Percentiles rank a stretch among this genome's conserved stretches.
phyloP scores from a whole-genome alignment of 2,329 filamentous ascomycete species.

The Sclerotinia minor region DNA sequence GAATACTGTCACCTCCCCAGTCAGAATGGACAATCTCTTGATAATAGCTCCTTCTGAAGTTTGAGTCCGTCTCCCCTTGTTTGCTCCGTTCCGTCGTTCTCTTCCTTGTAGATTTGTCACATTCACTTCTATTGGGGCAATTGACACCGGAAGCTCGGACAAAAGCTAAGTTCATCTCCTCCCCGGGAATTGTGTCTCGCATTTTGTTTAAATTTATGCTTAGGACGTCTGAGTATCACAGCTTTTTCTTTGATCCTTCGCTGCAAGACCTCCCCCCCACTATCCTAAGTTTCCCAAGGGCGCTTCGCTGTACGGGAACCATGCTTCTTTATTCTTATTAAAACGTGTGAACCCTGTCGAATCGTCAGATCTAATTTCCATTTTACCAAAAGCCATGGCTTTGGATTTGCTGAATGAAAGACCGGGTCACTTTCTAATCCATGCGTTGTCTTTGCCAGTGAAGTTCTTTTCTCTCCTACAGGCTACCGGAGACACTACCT shows the following conservation, averaged over 20 bases:
- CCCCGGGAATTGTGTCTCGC: constrained; percentile 14
- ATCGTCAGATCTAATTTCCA: constrained; percentile 33
- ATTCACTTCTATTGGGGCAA: constrained; percentile 18
- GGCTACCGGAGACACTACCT: constrained; percentile 13
- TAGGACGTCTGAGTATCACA: constrained; percentile 23
- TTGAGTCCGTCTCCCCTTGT: not conserved
- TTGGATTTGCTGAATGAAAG: constrained; percentile 28
- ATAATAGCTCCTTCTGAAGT: too few relatives aligned
- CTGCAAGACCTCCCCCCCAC: constrained; percentile 21
- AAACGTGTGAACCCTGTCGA: constrained; percentile 31
- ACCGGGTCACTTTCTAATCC: constrained; percentile 23
- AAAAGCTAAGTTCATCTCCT: constrained; percentile 12
- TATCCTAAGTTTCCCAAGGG: constrained; percentile 5
- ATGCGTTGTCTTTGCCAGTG: constrained; percentile 23
- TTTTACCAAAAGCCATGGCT: constrained; percentile 29
- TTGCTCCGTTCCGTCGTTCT: not conserved
- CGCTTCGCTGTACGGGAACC: constrained; percentile 17
- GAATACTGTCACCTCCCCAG: not conserved
- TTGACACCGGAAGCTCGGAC: constrained; percentile 10
- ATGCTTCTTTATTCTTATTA: constrained; percentile 5
- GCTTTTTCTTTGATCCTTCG: constrained; percentile 21
- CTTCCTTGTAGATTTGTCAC: not conserved
- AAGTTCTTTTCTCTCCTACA: constrained; percentile 7
- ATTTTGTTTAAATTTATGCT: constrained; percentile 24
- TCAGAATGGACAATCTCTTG: not conserved